Conservation (phyloP, 1,139 yeast species). For the Trichomonascaceae sp. region DNA sequence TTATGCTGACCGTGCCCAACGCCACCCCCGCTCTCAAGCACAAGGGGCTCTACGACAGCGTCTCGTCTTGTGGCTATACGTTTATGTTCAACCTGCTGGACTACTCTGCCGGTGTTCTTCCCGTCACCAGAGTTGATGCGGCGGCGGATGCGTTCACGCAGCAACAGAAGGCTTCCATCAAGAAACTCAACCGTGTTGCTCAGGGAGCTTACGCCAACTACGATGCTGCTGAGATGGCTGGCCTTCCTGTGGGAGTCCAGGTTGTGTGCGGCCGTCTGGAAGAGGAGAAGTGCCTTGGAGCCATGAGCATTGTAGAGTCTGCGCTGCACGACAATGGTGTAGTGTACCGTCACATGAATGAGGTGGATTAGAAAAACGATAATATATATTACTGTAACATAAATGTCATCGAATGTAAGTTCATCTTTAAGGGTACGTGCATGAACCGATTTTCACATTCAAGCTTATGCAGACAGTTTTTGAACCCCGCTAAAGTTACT, state of each 20-base stretch:
- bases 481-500: no score
- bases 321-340: constrained; percentile 23
- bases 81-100: constrained; percentile 47
- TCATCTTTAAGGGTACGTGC: no score
- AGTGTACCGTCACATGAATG: constrained; percentile 20
- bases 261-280: constrained; percentile 43
- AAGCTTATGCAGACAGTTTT: no score
- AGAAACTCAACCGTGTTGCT: constrained; percentile 29
- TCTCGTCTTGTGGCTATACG: constrained; percentile 37
- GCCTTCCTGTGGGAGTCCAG: constrained; percentile 57
- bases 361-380: constrained; percentile 4
- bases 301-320: constrained; percentile 27
- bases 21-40: constrained; percentile 31
- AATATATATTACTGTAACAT: not conserved
- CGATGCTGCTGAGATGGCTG: constrained; percentile 42
- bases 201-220: constrained; percentile 32
- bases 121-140: constrained; percentile 44
- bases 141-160: constrained; percentile 29
- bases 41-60: constrained; percentile 25
- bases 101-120: constrained; percentile 44
- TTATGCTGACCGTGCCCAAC: constrained; percentile 28
- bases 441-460: no score
- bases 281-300: constrained; percentile 47
- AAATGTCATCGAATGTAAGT: no score
- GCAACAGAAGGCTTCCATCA: constrained; percentile 9